Conservation (phyloP, 768 basidiomycete genomes). For the Erythrobasidium yunnanense region DNA sequence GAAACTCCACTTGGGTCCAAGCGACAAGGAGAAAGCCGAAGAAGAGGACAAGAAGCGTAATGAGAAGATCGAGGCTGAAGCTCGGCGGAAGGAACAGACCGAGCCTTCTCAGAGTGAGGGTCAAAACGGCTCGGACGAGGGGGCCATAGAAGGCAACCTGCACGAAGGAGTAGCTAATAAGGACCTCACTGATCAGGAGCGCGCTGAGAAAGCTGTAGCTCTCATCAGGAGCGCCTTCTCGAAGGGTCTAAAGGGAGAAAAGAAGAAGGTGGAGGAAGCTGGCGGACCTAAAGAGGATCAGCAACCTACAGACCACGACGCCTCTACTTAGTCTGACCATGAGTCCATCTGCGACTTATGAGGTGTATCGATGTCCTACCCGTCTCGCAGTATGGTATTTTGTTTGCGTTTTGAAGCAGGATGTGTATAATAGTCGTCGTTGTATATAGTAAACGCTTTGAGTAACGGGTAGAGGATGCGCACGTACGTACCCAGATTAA, state of each 20-base stretch:
- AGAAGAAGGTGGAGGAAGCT: conserved; percentile 4
- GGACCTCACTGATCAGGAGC: conserved; percentile 34
- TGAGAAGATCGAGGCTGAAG: conserved; percentile 13
- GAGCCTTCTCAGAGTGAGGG: not conserved
- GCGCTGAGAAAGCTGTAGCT: conserved; percentile 30
- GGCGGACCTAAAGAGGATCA: not conserved
- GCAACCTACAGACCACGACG: no score
- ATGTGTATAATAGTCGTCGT: no score
- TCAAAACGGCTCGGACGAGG: not conserved
- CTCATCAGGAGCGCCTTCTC: conserved; percentile 32
- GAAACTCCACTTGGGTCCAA: not conserved
- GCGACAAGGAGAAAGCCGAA: conserved; percentile 23
- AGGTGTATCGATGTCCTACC: no score
- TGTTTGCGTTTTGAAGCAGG: no score
- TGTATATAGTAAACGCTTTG: no score
- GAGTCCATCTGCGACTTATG: no score
- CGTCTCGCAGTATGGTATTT: no score
- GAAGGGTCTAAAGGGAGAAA: conserved; percentile 25
- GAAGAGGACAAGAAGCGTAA: conserved; percentile 10
- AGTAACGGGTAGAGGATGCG: no score
- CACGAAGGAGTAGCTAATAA: conserved; percentile 30
- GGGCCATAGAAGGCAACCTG: not conserved
- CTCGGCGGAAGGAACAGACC: not conserved
- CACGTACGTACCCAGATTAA: no score
- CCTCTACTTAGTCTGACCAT: no score